Evolutionary conservation across 2,329 filamentous ascomycete species (phyloP), one percentile per base, ranked within the genome.

Genomic region (Monilinia laxa): DNA sequence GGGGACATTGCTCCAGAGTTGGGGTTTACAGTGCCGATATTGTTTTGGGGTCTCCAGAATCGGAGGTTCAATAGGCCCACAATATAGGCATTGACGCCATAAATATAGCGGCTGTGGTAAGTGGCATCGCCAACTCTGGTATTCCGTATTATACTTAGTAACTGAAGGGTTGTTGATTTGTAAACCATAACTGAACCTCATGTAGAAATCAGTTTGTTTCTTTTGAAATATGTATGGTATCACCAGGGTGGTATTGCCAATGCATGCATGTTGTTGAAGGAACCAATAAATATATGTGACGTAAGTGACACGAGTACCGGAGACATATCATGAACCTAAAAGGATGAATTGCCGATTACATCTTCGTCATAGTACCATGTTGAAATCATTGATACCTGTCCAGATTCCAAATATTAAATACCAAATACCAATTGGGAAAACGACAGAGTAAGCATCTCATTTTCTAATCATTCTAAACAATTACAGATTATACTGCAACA

Each of bases 21-120:
- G 35, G 45, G 45, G 16, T 51, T 38, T 45, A 38, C 9, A 51
- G 45, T 6, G 45, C 38, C n/a, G 31, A 60, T 51, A 9, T 51
- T 60, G 45, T 12, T 51, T 60, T 60, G 58, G 58, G 58, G 58
- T 60, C 58, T 38, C 58, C 58, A 60, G 58, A 60, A 23, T n/a
- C 3, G 35, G 18, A 49, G n/a, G 16, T 23, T 12, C 7, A 31
- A 51, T 23, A 18, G 28, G 28, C 31, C 45, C 58, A 60, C 45
- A 38, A 51, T 60, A 45, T 51, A 28, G 57, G 42, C 23, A 49
- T 14, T 3, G 1, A 18, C 9, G 23, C 20, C 42, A 42, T 49
- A 23, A 31, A 25, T 60, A 60, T 31, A 20, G 23, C 25, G 57
- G 42, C 20, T 49, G 35, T 35, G 18, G 18, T 14, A 49, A 49